A percentile compares a stretch with the other conserved stretches of the same genome.
phyloP scores from a whole-genome alignment of 345 rosid genomes.

The Toxicodendron radicans region DNA sequence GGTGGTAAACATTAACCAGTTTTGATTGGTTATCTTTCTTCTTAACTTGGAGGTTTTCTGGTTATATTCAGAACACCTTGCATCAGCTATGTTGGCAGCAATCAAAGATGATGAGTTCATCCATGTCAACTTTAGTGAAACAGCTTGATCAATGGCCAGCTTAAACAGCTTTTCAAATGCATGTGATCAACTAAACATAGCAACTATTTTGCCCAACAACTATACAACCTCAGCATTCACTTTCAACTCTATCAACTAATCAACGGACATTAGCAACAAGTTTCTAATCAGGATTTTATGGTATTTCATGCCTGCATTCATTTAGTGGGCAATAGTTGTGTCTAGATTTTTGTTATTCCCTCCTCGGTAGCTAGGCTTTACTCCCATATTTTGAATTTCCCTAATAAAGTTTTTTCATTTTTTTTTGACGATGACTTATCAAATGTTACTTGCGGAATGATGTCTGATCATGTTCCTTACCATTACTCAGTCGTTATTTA shows the following conservation, averaged over 20 bases:
- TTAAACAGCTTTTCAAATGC: constrained; percentile 96
- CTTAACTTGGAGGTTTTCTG: constrained; percentile 93
- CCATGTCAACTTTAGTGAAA: constrained; percentile 84
- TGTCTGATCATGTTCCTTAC: constrained; percentile 13
- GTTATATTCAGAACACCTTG: constrained; percentile 87
- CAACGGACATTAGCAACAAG: constrained; percentile 96
- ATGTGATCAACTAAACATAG: constrained; percentile 83
- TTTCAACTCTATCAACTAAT: constrained; percentile 92
- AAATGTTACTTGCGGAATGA: constrained; percentile 10
- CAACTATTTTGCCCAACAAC: constrained; percentile 86
- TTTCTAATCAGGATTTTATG: constrained; percentile 75
- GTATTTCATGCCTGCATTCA: constrained; percentile 58
- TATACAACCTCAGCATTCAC: constrained; percentile 80
- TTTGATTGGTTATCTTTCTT: constrained; percentile 40
- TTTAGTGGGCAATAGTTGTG: constrained; percentile 33
- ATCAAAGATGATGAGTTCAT: constrained; percentile 91
- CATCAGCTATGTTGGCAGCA: constrained; percentile 97
- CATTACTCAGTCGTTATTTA: background rate
- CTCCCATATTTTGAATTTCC: constrained; percentile 13
- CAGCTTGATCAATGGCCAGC: constrained; percentile 96
- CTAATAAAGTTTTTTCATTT: background rate
- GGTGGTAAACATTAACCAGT: constrained; percentile 16
- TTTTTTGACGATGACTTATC: background rate
- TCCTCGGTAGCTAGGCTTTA: constrained; percentile 14
- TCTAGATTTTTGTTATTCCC: constrained; percentile 29